Conservation (phyloP, 176 grass and related monocot genomes). For the Avena eriantha region DNA sequence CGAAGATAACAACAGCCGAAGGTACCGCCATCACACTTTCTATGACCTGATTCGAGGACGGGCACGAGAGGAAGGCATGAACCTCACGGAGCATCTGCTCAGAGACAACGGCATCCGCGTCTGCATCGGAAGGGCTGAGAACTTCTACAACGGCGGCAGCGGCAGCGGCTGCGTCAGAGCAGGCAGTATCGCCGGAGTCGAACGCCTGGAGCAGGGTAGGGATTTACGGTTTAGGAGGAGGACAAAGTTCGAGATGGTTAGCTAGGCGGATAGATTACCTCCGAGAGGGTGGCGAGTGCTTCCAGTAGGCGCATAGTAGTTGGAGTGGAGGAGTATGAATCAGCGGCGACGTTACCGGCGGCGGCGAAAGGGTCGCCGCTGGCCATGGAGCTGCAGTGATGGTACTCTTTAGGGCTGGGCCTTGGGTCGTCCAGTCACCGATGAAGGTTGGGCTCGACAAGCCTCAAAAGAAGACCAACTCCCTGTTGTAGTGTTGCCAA, state of each 20-base stretch:
- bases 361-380: conserved; percentile 17
- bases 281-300: conserved; percentile 35
- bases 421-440: too few relatives aligned
- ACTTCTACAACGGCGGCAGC: neutral
- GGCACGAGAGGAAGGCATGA: conserved; percentile 43
- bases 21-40: neutral
- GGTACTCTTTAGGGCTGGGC: too few relatives aligned
- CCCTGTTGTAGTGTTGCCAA: too few relatives aligned
- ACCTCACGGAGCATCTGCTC: conserved; percentile 63
- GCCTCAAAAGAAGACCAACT: too few relatives aligned
- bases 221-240: conserved; percentile 19
- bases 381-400: conserved; percentile 24
- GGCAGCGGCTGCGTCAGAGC: neutral
- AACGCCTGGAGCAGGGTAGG: conserved; percentile 38
- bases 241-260: neutral
- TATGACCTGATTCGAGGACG: conserved; percentile 56
- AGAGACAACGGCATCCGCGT: neutral
- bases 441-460: too few relatives aligned
- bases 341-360: neutral
- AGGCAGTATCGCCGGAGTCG: conserved; percentile 29
- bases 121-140: conserved; percentile 8
- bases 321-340: neutral
- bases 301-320: conserved; percentile 7
- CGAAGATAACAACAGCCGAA: neutral
- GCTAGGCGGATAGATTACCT: conserved; percentile 9